Conservation (phyloP, 192 early-diverging fungal genomes). For the Thamnidium elegans region DNA sequence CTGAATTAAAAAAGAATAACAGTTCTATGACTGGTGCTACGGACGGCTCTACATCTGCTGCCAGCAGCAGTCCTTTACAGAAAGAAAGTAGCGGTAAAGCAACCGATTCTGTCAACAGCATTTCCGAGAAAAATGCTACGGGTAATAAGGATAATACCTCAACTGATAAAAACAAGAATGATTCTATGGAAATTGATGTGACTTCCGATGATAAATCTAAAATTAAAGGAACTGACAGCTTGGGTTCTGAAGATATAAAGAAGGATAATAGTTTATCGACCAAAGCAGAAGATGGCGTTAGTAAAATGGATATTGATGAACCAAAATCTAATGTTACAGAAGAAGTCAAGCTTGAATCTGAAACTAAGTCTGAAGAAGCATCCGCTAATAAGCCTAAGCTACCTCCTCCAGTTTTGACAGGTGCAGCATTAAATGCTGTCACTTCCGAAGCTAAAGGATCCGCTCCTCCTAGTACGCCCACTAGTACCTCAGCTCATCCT, state of each 20-base stretch:
- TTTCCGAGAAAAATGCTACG: background rate
- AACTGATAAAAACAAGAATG: background rate
- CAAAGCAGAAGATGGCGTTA: background rate
- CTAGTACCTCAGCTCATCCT: slow-evolving; percentile 53
- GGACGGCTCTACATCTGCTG: slow-evolving; percentile 7
- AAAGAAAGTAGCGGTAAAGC: background rate
- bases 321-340: background rate
- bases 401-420: slow-evolving; percentile 1
- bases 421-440: background rate
- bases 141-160: background rate
- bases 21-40: slow-evolving; percentile 13
- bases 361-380: background rate
- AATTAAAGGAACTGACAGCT: background rate
- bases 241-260: background rate
- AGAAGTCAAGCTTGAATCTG: background rate
- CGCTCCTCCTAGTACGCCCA: slow-evolving; percentile 21
- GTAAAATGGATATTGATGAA: background rate
- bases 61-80: background rate
- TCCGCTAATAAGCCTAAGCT: background rate
- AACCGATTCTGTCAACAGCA: background rate
- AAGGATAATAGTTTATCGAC: background rate
- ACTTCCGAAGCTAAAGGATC: slow-evolving; percentile 1
- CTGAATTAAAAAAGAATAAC: background rate
- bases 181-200: background rate
- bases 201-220: background rate